Evolutionary conservation across 2,329 filamentous ascomycete species (phyloP).

Genomic region (Ceratocystis diversiconidia): DNA sequence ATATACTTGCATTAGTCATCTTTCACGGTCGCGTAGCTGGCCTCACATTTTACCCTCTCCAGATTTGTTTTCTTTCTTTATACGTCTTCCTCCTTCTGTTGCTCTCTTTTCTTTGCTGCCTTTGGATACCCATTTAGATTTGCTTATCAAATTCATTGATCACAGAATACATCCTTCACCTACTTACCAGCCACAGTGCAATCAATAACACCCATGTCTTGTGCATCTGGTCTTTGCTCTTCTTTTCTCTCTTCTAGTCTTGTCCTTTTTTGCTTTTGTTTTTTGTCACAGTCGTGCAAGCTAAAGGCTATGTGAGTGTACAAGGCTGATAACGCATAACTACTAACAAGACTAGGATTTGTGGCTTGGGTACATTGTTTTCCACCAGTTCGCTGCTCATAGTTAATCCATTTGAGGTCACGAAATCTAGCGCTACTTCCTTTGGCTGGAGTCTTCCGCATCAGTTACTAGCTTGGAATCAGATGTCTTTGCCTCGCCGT

Average conservation of each 20-base stretch:
- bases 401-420: background rate
- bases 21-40: background rate
- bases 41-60: background rate
- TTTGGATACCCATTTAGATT: conserved; percentile 14
- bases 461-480: background rate
- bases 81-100: background rate
- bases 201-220: background rate
- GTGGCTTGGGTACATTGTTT: no score
- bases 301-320: background rate
- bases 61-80: background rate
- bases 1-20: background rate
- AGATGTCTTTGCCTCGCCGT: background rate
- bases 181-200: background rate
- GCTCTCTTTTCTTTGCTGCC: conserved; percentile 3
- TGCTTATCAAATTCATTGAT: background rate
- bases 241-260: background rate
- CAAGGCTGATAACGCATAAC: background rate
- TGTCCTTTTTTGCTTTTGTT: background rate
- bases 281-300: background rate
- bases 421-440: background rate
- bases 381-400: no score
- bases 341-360: background rate
- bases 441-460: background rate
- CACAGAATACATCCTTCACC: background rate
- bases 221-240: background rate